phyloP scores from a whole-genome alignment of 1,284 basidiomycete species.

The Lignosus rhinocerotis region DNA sequence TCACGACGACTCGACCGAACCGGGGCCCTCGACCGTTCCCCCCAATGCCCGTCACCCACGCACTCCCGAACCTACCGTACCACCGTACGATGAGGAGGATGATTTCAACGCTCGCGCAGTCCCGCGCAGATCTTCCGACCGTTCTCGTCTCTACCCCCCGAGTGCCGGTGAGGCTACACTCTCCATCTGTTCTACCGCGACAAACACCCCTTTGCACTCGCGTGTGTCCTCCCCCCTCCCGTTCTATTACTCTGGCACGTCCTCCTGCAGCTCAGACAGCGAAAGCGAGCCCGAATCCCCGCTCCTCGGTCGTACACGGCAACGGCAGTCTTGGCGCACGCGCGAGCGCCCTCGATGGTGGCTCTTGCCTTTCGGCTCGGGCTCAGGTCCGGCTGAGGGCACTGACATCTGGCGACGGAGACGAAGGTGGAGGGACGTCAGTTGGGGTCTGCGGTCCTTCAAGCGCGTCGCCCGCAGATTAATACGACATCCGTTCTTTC shows the following conservation, averaged over 20 bases:
- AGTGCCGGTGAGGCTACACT: constrained; percentile 18
- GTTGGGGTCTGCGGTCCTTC: constrained; percentile 42
- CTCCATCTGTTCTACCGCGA: constrained; percentile 35
- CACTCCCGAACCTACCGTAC: constrained; percentile 24
- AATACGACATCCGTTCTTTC: constrained; percentile 76
- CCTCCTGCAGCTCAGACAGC: constrained; percentile 61
- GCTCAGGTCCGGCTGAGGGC: background rate
- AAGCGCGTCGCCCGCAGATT: constrained; percentile 57
- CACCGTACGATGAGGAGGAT: constrained; percentile 23
- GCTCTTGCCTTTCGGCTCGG: constrained; percentile 20
- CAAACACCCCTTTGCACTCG: constrained; percentile 39
- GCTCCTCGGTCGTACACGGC: constrained; percentile 43
- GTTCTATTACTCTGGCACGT: constrained; percentile 41
- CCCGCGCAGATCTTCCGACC: constrained; percentile 20
- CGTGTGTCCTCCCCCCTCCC: constrained; percentile 38
- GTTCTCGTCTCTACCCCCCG: constrained; percentile 29
- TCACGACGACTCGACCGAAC: constrained; percentile 18
- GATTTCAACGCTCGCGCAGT: constrained; percentile 26
- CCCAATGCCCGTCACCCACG: constrained; percentile 14
- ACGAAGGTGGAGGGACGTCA: constrained; percentile 37
- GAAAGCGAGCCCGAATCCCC: constrained; percentile 64
- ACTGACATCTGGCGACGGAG: constrained; percentile 27
- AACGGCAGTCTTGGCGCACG: constrained; percentile 34
- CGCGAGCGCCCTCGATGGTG: constrained; percentile 39
- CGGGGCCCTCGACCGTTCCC: constrained; percentile 16